phyloP scores from a whole-genome alignment of 257 asterid genomes.

The Primulina huaijiensis region DNA sequence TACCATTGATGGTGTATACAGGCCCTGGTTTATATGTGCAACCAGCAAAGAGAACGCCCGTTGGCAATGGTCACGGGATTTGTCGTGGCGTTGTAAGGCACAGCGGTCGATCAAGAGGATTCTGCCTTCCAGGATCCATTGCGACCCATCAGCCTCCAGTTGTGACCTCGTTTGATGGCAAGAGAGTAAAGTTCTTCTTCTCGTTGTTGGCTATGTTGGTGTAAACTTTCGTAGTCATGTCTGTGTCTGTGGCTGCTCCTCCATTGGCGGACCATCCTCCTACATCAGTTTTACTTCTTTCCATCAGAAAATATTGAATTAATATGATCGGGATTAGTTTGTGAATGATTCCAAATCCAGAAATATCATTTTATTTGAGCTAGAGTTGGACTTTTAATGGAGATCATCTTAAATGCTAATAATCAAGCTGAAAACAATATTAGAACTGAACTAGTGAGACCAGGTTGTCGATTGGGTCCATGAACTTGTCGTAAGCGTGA shows the following conservation, averaged over 20 bases:
- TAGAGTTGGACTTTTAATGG: no score
- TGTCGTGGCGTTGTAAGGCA: conserved; percentile 37
- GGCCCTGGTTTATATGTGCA: conserved; percentile 42
- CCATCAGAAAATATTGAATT: background rate
- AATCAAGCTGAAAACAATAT: no score
- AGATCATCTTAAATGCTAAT: no score
- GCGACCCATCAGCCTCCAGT: conserved; percentile 54
- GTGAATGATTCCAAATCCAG: no score
- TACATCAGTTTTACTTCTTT: conserved; percentile 1
- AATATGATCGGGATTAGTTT: background rate
- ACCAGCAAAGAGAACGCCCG: conserved; percentile 49
- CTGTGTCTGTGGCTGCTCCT: conserved; percentile 52
- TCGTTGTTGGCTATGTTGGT: conserved; percentile 43
- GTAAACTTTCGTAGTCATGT: conserved; percentile 26
- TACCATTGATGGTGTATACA: conserved; percentile 35
- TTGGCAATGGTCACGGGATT: conserved; percentile 46
- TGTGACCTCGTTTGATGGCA: conserved; percentile 36
- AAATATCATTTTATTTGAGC: no score
- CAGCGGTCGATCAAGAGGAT: conserved; percentile 54
- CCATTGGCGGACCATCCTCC: conserved; percentile 51
- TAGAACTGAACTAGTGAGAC: no score
- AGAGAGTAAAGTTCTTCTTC: conserved; percentile 29
- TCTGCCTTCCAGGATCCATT: conserved; percentile 47
- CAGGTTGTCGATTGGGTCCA: no score
- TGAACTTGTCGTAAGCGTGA: no score